A percentile compares a stretch with the other conserved stretches of the same genome.
Evolutionary conservation across 2,329 filamentous ascomycete species (phyloP).

Genomic region (Fusarium sulawesiense): DNA sequence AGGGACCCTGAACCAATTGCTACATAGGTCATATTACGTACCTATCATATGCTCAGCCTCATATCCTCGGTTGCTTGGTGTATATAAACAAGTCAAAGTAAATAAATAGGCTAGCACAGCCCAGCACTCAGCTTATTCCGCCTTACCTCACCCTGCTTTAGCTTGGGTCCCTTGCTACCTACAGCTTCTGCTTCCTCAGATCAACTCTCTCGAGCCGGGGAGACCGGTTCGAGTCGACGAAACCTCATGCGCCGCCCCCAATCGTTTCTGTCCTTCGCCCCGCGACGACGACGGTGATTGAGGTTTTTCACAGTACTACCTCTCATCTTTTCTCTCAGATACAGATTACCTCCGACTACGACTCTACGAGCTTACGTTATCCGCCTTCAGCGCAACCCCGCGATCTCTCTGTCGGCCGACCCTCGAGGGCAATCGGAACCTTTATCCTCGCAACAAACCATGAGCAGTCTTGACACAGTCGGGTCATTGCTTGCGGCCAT

Average conservation of each 20-base stretch:
- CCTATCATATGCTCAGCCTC: constrained; percentile 44
- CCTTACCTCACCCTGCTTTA: constrained; percentile 2
- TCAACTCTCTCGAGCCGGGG: constrained; percentile 30
- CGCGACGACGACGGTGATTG: constrained; percentile 46
- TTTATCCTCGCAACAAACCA: constrained; percentile 41
- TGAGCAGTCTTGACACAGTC: constrained; percentile 62
- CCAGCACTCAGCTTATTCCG: constrained; percentile 3
- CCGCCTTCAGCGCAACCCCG: constrained; percentile 28
- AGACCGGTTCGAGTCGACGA: constrained; percentile 37
- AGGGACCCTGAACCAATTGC: constrained; percentile 26
- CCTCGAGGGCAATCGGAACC: constrained; percentile 25
- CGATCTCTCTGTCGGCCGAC: constrained; percentile 12
- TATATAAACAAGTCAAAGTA: constrained; percentile 17
- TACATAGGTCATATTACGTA: constrained; percentile 32
- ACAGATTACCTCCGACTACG: constrained; percentile 9
- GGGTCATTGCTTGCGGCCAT: constrained; percentile 69
- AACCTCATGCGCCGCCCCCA: constrained; percentile 44
- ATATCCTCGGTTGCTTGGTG: constrained; percentile 29
- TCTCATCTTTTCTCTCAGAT: constrained; percentile 2
- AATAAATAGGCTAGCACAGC: constrained; percentile 26
- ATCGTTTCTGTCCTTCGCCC: constrained; percentile 43
- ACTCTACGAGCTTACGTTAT: constrained; percentile 23
- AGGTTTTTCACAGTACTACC: not conserved
- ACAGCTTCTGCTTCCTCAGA: constrained; percentile 17
- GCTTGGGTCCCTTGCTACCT: constrained; percentile 20